Base-by-base conservation (phyloP, 2,329 filamentous ascomycete species). In the Lecanosticta acicola region DNA sequence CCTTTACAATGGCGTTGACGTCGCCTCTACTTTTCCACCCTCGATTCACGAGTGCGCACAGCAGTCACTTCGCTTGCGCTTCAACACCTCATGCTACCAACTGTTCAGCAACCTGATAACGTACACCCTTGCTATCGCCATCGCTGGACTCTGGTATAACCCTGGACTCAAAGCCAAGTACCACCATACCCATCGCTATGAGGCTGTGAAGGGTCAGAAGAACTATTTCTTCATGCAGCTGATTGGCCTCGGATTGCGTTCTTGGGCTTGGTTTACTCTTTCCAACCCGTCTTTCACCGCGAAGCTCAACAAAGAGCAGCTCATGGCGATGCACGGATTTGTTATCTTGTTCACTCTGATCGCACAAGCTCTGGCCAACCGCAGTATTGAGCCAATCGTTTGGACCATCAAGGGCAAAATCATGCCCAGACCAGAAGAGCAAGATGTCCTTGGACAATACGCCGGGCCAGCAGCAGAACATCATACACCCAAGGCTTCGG, bases 201-300 rank as follows among this genome's bases (percentile, higher is more conserved):
- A 61, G 38, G 49, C 50, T 19, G 47, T 61, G 8, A 40, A 48
- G 7, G 62, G 61, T 14, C 74, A 86, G 10, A 69, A 71, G 3
- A 74, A 79, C 41, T 85, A 85, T 74, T 86, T 87, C 59, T 73
- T 72, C 1, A 77, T 83, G 50, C 85, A 89, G 58, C 60, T 74
- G 1, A 61, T 84, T 24, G 72, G 81, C 17, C 60, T 87, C 9
- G 60, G 74, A 4, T 66, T 81, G 9, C 76, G 85, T 32, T 64
- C 74, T 34, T 57, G 75, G 9, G 64, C 61, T 11, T 63, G 50
- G 48, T 64, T 58, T 46, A 61, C 58, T 20, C 56, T 68, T 38
- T 58, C 57, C 3, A 37, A 62, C 36, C 46, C 50, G 3, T 32
- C 41, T 0, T 32, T 40, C 8, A 50, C 44, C 3, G 47, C 46